Percentiles rank a stretch among this genome's conserved stretches.
phyloP scores from a whole-genome alignment of 2,329 filamentous ascomycete genomes.

The Scytalidium sp. region DNA sequence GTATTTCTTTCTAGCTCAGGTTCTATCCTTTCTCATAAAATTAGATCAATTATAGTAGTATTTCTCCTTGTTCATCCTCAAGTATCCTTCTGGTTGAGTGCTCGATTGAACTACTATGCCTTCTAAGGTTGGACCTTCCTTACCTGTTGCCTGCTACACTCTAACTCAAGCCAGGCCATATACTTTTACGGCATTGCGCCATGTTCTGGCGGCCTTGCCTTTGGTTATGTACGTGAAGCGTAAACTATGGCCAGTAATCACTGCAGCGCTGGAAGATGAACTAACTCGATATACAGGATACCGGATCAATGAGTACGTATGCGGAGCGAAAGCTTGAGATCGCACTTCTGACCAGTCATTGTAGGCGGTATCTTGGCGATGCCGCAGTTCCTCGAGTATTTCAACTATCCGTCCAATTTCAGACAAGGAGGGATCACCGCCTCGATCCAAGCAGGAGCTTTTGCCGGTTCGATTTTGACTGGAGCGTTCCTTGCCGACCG shows the following conservation, averaged over 20 bases:
- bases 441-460: conserved; percentile 42
- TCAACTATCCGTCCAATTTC: conserved; percentile 23
- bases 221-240: conserved; percentile 16
- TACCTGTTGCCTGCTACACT: background rate
- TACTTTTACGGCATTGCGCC: conserved; percentile 26
- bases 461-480: conserved; percentile 39
- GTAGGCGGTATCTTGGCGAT: conserved; percentile 19
- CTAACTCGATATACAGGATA: conserved; percentile 13
- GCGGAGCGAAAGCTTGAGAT: background rate
- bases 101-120: background rate
- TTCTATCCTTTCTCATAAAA: no score
- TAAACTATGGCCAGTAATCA: background rate
- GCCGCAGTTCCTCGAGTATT: conserved; percentile 22
- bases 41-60: no score
- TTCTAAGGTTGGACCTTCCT: background rate
- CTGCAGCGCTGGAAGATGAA: background rate
- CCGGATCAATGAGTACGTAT: conserved; percentile 18
- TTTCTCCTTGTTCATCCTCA: background rate
- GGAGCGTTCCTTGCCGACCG: conserved; percentile 40
- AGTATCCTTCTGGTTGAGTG: background rate
- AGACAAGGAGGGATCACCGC: conserved; percentile 35
- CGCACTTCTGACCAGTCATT: background rate
- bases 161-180: conserved; percentile 10
- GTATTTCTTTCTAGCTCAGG: no score
- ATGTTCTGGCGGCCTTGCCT: conserved; percentile 22